Conservation (phyloP, 2,329 filamentous ascomycete species). For the Pyricularia grisea region DNA sequence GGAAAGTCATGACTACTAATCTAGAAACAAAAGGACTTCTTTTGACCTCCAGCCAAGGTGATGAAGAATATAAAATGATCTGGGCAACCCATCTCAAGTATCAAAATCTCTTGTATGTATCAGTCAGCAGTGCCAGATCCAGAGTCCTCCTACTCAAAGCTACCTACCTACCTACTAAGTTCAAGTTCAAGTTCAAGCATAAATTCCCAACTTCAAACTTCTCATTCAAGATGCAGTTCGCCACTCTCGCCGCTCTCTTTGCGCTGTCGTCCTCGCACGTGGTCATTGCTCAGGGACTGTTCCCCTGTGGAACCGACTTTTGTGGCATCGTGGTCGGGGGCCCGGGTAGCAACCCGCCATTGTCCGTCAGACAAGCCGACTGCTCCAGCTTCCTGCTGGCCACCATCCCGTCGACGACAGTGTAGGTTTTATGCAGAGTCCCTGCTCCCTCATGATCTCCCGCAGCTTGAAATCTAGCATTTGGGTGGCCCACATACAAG, state of each 20-base stretch:
- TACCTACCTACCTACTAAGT: neutral
- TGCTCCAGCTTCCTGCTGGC: slow-evolving; percentile 2
- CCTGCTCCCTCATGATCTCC: neutral
- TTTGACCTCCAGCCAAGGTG: neutral
- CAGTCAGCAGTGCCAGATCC: neutral
- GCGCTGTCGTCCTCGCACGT: neutral
- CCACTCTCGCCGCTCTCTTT: neutral
- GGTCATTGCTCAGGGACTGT: neutral
- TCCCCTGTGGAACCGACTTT: neutral
- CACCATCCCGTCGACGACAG: neutral
- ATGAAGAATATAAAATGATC: neutral
- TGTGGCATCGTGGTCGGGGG: neutral
- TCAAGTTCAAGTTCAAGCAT: too few species aligned
- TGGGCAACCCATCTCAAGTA: neutral
- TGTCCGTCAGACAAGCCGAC: neutral
- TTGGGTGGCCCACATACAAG: too few species aligned
- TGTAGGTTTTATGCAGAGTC: neutral
- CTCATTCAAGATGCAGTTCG: neutral
- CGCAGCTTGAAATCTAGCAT: neutral
- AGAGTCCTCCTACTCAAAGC: neutral
- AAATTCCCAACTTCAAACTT: neutral
- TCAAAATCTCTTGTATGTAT: neutral
- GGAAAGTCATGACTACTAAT: neutral
- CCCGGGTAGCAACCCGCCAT: neutral
- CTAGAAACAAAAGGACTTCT: neutral